Conservation (phyloP, 148 eudicot genomes). For the Cornus controversa region DNA sequence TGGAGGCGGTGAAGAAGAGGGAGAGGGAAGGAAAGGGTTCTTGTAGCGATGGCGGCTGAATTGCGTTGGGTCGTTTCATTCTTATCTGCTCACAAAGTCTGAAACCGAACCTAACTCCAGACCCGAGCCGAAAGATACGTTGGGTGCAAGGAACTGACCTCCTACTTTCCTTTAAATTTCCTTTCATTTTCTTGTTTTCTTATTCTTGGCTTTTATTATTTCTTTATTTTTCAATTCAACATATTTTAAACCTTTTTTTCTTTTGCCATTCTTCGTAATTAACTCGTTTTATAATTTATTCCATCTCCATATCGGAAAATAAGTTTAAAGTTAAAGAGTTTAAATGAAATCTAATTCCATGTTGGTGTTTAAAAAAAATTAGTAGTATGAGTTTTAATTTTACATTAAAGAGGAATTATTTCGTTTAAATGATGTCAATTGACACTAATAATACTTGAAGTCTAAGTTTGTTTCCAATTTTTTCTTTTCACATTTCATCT, state of each 20-base stretch:
- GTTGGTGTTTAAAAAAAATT: no score
- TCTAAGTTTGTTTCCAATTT: no score
- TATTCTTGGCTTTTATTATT: not conserved
- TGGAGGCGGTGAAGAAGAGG: slow-evolving; percentile 18
- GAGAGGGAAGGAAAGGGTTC: slow-evolving; percentile 9
- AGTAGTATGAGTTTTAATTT: no score
- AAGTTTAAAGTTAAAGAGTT: no score
- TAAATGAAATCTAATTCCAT: no score
- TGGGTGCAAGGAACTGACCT: slow-evolving; percentile 53
- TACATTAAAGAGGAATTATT: no score
- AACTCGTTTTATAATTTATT: no score
- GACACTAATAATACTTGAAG: no score
- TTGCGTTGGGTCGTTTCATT: slow-evolving; percentile 37
- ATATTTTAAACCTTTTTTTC: slow-evolving; percentile 3
- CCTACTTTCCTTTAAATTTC: slow-evolving; percentile 10
- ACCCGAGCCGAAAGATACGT: slow-evolving; percentile 43
- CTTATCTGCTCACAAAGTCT: slow-evolving; percentile 33
- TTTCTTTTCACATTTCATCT: no score
- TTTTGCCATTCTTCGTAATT: not conserved
- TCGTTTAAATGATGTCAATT: no score
- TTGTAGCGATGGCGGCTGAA: slow-evolving; percentile 6
- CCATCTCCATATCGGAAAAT: no score
- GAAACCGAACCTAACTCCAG: slow-evolving; percentile 30
- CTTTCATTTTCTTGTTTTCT: slow-evolving; percentile 17
- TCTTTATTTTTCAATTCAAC: not conserved